A percentile compares a stretch with the other conserved stretches of the same genome.
These are phyloP conservation scores for Paecilomyces sp. DNA, from an alignment of 2,329 filamentous ascomycete species.

Conservation along the genomic window DNA sequence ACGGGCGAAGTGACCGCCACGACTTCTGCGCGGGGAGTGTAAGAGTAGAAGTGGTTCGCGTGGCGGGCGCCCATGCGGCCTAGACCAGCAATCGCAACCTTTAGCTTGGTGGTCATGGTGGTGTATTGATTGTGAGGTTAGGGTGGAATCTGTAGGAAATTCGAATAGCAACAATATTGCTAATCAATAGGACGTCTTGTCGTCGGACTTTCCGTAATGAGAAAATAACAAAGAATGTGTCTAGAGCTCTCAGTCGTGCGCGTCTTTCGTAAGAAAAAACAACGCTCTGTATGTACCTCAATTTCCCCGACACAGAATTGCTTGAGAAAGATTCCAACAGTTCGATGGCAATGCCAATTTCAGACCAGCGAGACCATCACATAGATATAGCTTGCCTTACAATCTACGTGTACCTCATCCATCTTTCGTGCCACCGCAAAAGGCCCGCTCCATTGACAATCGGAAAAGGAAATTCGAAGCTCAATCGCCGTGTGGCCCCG, in stretches of 20 bases:
- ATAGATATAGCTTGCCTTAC: neutral
- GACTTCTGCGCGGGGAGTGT: constrained; percentile 42
- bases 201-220: too few relatives aligned
- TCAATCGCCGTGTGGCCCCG: neutral
- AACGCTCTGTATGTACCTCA: too few relatives aligned
- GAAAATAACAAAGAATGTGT: too few relatives aligned
- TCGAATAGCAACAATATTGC: too few relatives aligned
- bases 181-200: too few relatives aligned
- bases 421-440: neutral
- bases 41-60: constrained; percentile 42
- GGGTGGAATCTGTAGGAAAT: too few relatives aligned
- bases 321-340: neutral
- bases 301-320: too few relatives aligned
- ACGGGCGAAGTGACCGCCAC: constrained; percentile 45
- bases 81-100: constrained; percentile 43
- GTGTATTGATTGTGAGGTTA: neutral
- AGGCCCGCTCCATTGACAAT: neutral
- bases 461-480: neutral
- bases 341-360: neutral
- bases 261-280: neutral
- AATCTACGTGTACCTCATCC: neutral
- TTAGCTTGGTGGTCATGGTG: constrained; percentile 22
- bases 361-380: neutral
- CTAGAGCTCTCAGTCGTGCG: too few relatives aligned
- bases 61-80: constrained; percentile 47